These are phyloP conservation scores for Linum usitatissimum DNA, from an alignment of 345 rosid genomes.

Conservation along the genomic window DNA sequence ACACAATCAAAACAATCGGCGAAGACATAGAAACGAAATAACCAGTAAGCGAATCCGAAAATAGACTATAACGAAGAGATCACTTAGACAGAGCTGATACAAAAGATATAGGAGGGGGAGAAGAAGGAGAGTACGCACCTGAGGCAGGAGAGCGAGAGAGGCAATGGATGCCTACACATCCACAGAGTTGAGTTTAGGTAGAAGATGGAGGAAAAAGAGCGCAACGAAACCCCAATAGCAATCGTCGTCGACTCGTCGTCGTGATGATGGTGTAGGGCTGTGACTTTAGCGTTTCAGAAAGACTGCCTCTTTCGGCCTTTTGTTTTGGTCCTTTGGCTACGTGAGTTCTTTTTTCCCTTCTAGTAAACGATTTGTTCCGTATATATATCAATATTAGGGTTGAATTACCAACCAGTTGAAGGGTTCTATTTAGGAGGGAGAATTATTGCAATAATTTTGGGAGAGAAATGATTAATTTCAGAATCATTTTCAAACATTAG, in stretches of 20 bases:
- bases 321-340: not conserved
- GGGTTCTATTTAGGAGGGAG: no score
- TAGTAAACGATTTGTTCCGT: no score
- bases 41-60: constrained; percentile 7
- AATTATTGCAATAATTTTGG: no score
- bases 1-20: constrained; percentile 6
- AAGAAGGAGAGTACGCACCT: constrained; percentile 16
- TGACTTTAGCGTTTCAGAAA: not conserved
- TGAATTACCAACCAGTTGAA: no score
- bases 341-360: not conserved
- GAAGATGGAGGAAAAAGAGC: constrained; percentile 9
- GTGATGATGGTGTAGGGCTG: not conserved
- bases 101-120: not conserved
- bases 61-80: not conserved
- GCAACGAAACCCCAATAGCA: constrained; percentile 29
- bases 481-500: no score
- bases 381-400: no score
- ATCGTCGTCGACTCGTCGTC: not conserved
- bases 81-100: constrained; percentile 21
- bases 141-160: constrained; percentile 18
- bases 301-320: not conserved
- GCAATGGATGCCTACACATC: constrained; percentile 30
- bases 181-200: constrained; percentile 16
- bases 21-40: constrained; percentile 4
- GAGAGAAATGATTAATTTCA: no score